Percentiles rank a stretch among this genome's conserved stretches.
phyloP scores from a whole-genome alignment of 139 green algal genomes.

The Pseudopediastrum boryanum region DNA sequence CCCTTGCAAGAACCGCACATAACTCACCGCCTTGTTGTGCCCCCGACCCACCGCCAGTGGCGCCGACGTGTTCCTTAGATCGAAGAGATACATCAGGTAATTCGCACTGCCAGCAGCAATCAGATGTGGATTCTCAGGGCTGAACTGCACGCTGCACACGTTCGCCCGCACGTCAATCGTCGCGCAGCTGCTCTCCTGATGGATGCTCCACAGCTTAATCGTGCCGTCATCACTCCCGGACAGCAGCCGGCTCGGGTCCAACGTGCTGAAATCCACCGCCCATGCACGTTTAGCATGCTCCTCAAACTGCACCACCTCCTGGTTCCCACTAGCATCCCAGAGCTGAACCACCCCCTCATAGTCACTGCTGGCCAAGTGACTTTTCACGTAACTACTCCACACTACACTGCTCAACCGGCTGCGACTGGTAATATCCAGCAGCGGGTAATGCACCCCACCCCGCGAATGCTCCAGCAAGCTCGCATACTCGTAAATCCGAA shows the following conservation, averaged over 20 bases:
- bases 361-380: slow-evolving; percentile 66
- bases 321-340: slow-evolving; percentile 65
- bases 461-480: background rate
- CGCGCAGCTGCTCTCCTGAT: slow-evolving; percentile 47
- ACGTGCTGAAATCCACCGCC: slow-evolving; percentile 82
- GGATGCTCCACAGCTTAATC: slow-evolving; percentile 77
- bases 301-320: slow-evolving; percentile 43
- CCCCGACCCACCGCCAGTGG: slow-evolving; percentile 9
- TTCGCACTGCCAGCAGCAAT: slow-evolving; percentile 82
- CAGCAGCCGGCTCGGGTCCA: slow-evolving; percentile 63
- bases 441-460: slow-evolving; percentile 45
- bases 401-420: slow-evolving; percentile 73
- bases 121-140: slow-evolving; percentile 65
- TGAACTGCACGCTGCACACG: slow-evolving; percentile 92
- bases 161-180: slow-evolving; percentile 77
- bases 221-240: slow-evolving; percentile 87
- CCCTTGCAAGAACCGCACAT: slow-evolving; percentile 81
- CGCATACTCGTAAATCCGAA: slow-evolving; percentile 71
- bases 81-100: slow-evolving; percentile 49
- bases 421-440: slow-evolving; percentile 70
- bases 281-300: slow-evolving; percentile 88
- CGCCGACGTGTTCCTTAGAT: slow-evolving; percentile 36
- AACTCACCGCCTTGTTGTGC: slow-evolving; percentile 81
- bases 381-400: slow-evolving; percentile 85
- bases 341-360: slow-evolving; percentile 83